These are phyloP conservation scores for Rhodotorula sp. DNA, from an alignment of 1,284 basidiomycete species.

Conservation along the genomic window DNA sequence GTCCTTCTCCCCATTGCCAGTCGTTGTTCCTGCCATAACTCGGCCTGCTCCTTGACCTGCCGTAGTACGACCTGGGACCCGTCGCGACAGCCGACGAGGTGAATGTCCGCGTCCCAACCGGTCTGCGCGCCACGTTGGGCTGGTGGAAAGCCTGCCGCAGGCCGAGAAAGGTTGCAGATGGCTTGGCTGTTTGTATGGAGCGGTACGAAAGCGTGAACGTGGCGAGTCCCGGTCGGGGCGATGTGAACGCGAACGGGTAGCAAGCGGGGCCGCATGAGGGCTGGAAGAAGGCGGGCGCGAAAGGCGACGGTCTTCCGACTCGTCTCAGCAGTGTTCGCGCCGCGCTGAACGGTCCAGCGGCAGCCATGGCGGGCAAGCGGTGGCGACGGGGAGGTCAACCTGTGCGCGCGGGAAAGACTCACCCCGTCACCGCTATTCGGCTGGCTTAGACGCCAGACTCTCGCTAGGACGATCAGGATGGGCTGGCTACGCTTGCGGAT, in stretches of 20 bases:
- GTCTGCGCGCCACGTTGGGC: background rate
- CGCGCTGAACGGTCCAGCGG: background rate
- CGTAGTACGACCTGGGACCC: conserved; percentile 12
- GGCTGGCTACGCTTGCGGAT: background rate
- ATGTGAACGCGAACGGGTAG: background rate
- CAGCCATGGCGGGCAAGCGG: background rate
- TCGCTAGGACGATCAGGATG: background rate
- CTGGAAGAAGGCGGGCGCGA: conserved; percentile 9
- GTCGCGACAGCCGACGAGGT: background rate
- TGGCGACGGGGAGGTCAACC: background rate
- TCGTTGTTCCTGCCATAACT: background rate
- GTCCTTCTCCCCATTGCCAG: background rate
- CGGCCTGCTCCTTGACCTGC: background rate
- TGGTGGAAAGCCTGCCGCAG: background rate
- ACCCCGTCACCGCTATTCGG: too few species aligned
- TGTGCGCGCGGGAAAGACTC: too few species aligned
- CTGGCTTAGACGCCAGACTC: too few species aligned
- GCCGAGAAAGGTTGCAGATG: background rate
- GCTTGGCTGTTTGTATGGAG: background rate
- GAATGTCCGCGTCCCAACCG: background rate
- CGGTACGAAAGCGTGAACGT: conserved; percentile 4
- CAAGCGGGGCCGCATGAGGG: background rate
- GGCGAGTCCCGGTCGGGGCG: background rate
- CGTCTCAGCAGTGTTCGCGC: background rate
- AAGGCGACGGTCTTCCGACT: background rate